Conservation (phyloP, 306 rosid species). For the Fagus sylvatica region DNA sequence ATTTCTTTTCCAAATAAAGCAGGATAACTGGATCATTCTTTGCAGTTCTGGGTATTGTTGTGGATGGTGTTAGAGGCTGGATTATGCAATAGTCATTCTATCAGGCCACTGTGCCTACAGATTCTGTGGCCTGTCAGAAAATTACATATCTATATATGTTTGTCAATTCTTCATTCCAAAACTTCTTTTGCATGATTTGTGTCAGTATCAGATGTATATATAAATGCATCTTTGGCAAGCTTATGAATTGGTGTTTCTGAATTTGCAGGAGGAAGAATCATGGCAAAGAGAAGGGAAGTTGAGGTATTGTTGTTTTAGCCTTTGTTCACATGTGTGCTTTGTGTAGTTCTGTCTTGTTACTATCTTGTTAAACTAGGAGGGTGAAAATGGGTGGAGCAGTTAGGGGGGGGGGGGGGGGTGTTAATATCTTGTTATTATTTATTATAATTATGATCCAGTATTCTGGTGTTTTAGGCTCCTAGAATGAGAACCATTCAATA, state of each 20-base stretch:
- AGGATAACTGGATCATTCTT: no score
- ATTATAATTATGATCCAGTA: no score
- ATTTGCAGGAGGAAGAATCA: conserved; percentile 32
- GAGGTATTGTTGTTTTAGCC: conserved; percentile 24
- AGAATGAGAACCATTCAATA: no score
- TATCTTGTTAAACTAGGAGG: background rate
- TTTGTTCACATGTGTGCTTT: background rate
- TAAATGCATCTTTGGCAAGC: background rate
- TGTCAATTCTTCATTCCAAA: background rate
- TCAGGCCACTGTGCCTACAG: background rate
- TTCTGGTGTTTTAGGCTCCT: no score
- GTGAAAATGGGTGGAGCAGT: no score
- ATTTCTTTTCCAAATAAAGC: no score
- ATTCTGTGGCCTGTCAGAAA: background rate
- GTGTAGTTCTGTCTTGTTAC: background rate
- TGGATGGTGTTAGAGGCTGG: background rate
- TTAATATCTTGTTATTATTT: no score
- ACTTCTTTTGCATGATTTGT: background rate
- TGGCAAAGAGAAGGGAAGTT: conserved; percentile 10
- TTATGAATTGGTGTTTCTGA: conserved; percentile 5
- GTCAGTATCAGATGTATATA: background rate
- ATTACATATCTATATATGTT: background rate
- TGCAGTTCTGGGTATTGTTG: background rate
- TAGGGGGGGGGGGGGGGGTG: no score
- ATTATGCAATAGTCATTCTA: background rate